Percentiles rank a stretch among this genome's conserved stretches.
Evolutionary conservation across 306 rosid species (phyloP).

Genomic region (Amphicarpaea edgeworthii): DNA sequence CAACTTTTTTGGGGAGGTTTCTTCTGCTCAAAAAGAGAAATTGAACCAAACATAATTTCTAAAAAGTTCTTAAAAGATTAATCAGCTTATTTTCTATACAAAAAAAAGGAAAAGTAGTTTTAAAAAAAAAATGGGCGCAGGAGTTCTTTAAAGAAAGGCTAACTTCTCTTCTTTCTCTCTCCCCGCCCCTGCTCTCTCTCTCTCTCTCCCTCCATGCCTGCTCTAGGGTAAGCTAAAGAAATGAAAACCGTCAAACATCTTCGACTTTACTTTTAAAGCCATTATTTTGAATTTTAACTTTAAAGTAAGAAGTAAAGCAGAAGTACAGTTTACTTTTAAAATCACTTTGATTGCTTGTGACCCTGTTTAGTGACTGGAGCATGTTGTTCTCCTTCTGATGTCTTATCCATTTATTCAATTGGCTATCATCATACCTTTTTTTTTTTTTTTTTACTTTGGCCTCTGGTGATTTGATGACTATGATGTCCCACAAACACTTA

Average conservation of each 20-base stretch:
- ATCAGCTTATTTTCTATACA: neutral
- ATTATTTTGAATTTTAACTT: neutral
- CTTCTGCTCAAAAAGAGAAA: neutral
- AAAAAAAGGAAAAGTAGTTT: neutral
- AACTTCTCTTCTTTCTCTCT: neutral
- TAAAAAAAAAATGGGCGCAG: neutral
- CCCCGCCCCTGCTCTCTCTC: neutral
- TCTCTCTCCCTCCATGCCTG: neutral
- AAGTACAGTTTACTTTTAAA: conserved; percentile 37
- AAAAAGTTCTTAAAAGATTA: neutral
- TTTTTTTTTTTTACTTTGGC: conserved; percentile 14
- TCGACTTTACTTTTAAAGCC: neutral
- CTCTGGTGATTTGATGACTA: conserved; percentile 28
- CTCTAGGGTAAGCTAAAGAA: neutral
- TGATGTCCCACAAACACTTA: conserved; percentile 7
- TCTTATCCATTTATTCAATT: conserved; percentile 20
- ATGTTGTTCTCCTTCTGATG: neutral
- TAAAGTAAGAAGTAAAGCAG: neutral
- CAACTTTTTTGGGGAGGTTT: neutral
- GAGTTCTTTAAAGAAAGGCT: neutral
- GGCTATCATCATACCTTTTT: conserved; percentile 16
- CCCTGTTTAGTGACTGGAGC: conserved; percentile 17
- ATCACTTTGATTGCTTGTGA: neutral
- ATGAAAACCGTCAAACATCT: neutral
- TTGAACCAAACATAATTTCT: neutral